A percentile compares a stretch with the other conserved stretches of the same genome.
phyloP scores from a whole-genome alignment of 495 filamentous ascomycete genomes.

The Penicillium diatomitis region DNA sequence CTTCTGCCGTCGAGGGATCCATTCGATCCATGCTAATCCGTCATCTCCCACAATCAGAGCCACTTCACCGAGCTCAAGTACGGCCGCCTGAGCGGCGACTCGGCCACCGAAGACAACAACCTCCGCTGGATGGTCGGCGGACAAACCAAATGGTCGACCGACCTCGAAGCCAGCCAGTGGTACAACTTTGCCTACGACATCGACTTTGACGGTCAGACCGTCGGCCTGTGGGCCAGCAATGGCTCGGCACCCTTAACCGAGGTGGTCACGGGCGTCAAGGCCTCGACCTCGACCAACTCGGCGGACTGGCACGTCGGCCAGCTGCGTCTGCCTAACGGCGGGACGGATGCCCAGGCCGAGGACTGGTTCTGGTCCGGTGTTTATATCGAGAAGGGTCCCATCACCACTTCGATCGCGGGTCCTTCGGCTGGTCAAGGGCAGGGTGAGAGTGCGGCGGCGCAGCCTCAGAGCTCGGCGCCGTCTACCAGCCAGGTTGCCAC shows the following conservation, averaged over 20 bases:
- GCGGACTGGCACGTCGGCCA: conserved; percentile 69
- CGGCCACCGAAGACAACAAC: conserved; percentile 30
- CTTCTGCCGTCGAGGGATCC: too few relatives aligned
- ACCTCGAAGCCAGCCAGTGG: conserved; percentile 50
- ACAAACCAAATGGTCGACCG: conserved; percentile 41
- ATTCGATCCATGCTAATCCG: not conserved
- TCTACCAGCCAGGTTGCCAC: too few relatives aligned
- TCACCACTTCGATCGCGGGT: conserved; percentile 51
- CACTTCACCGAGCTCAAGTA: conserved; percentile 73
- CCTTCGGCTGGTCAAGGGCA: conserved; percentile 14
- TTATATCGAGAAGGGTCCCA: conserved; percentile 54
- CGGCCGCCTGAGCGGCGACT: conserved; percentile 40
- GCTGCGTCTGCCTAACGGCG: conserved; percentile 52
- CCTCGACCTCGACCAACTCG: conserved; percentile 55
- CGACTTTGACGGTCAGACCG: conserved; percentile 49
- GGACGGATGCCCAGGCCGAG: conserved; percentile 40
- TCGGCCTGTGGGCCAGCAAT: conserved; percentile 62
- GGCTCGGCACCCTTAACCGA: conserved; percentile 47
- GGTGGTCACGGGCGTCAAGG: conserved; percentile 47
- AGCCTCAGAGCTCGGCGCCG: too few relatives aligned
- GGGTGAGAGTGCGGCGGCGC: not conserved
- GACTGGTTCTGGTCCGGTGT: conserved; percentile 69
- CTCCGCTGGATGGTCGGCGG: conserved; percentile 48
- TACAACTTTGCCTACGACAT: conserved; percentile 63
- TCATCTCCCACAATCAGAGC: conserved; percentile 29